Evolutionary conservation across 148 eudicot genomes (phyloP), one percentile per base, ranked within the genome.

Genomic region (Limonium bicolor): DNA sequence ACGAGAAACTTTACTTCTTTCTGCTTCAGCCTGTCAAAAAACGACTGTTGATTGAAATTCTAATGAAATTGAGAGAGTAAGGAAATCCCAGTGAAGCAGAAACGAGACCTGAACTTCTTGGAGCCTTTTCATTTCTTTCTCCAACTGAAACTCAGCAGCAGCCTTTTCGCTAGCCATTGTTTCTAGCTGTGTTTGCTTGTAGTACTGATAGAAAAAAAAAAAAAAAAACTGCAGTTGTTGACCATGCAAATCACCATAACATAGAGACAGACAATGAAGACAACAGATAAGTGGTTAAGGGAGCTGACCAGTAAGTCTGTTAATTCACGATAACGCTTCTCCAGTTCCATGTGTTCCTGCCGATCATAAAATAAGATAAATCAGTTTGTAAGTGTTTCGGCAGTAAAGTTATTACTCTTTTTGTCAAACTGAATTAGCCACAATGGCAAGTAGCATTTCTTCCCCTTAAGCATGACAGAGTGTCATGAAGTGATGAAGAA

Each of bases 271-370:
- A 43, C 9, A 25, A 6, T 43, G 7, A 23, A 10, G 19, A 24
- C 20, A 18, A 43, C 15, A n/a, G 7, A 15, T 14, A 43, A 3
- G 11, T 18, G 8, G 7, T 2, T 10, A 12, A 10, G 37, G n/a
- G 13, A 20, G 70, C 39, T 9, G 78, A 85, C 99, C 88, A 92
- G 60, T 64, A 92, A 51, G 72, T 92, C 99, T 41, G 99, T 92
- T 46, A 92, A 70, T 67, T 92, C 99, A 27, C 99, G 84, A 48
- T 92, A 92, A 28, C 95, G 80, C 61, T 92, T 85, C 59, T 92
- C 99, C 58, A 92, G 80, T 62, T 92, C 99, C 86, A 76, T 69
- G 64, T 92, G 99, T 64, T 92, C 99, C 99, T 92, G 80, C 64
- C 52, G 14, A 21, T 52, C 32, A 52, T 13, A 26, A 7, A 38